Base-by-base conservation (phyloP, 257 asterid species). In the Henckelia pumila region DNA sequence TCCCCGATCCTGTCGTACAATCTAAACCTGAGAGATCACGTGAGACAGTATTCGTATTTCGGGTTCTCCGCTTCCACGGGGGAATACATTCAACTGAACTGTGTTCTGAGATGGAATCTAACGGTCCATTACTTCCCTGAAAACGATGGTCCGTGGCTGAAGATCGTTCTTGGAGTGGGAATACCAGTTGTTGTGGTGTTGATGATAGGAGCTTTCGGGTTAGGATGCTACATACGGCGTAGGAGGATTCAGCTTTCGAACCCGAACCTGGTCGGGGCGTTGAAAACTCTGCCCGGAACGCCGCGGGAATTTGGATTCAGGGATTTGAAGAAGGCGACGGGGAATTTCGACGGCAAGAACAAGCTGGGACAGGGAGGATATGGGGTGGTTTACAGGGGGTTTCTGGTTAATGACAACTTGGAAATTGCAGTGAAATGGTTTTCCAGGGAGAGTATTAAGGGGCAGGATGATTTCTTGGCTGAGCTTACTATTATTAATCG, bases 401-500 rank as follows among this genome's bases (percentile, higher is more conserved):
- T 67, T 24, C 63, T 84, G 73, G 75, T 53, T 14, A 70, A 33
- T 17, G 85, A 78, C 56, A 75, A 78, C 22, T 6, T 58, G 72
- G 83, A 82, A 52, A 79, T 82, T 74, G 90, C 87, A 1, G 85
- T 84, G 11, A 84, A 84, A 74, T 67, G 82, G 70, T 78, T 84
- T 28, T 70, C 81, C 40, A 84, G 81, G 77, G 90, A 80, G 20
- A 85, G 72, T 33, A 72, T 80, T 62, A 78, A 85, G 64, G 82
- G 91, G 0, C 75, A 80, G 56, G 79, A 61, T 49, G 88, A 85
- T 72, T 82, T 80, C 79, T 64, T 82, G 68, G 75, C 86, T 30
- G 86, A 85, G 72, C 88, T 85, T 47, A 76, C 90, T 0, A 76
- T 85, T 8, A 85, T 85, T n/a, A 82, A 80, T 37, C 84, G 86